Conservation (phyloP, 1,139 yeast genomes). For the Williopsis jadinii region DNA sequence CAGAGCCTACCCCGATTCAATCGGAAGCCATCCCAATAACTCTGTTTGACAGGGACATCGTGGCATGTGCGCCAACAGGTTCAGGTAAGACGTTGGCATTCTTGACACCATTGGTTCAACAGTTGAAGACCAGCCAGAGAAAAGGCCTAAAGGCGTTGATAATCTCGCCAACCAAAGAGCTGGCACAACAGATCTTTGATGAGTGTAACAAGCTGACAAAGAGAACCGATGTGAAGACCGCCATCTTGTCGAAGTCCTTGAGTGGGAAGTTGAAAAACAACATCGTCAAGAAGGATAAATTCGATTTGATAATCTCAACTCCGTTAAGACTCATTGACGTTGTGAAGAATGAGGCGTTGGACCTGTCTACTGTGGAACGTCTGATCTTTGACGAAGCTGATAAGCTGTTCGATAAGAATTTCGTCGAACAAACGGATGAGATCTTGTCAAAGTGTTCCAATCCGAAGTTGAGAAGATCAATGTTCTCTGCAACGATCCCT, state of each 20-base stretch:
- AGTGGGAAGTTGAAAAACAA: conserved; percentile 62
- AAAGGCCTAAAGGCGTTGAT: conserved; percentile 57
- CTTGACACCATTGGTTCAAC: conserved; percentile 73
- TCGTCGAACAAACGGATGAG: conserved; percentile 86
- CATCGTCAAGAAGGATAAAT: conserved; percentile 52
- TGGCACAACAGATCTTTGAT: conserved; percentile 78
- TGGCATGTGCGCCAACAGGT: conserved; percentile 93
- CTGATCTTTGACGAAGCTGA: conserved; percentile 94
- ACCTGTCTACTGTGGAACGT: conserved; percentile 60
- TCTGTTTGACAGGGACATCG: conserved; percentile 56
- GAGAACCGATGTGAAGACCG: conserved; percentile 47
- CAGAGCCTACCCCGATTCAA: conserved; percentile 89
- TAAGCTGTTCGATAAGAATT: conserved; percentile 83
- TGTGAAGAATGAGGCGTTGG: conserved; percentile 51
- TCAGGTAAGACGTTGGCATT: conserved; percentile 91
- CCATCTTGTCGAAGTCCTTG: conserved; percentile 67
- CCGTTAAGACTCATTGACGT: conserved; percentile 84
- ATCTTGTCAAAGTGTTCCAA: conserved; percentile 58
- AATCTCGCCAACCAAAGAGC: conserved; percentile 88
- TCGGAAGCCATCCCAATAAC: conserved; percentile 75
- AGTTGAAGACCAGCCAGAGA: conserved; percentile 20
- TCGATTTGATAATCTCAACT: conserved; percentile 78
- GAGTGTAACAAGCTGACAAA: conserved; percentile 56
- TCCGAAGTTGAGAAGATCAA: conserved; percentile 51
- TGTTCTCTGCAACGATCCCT: conserved; percentile 95